Evolutionary conservation across 257 asterid species (phyloP), one percentile per base, ranked within the genome.

Genomic region (Galeopsis tetrahit): DNA sequence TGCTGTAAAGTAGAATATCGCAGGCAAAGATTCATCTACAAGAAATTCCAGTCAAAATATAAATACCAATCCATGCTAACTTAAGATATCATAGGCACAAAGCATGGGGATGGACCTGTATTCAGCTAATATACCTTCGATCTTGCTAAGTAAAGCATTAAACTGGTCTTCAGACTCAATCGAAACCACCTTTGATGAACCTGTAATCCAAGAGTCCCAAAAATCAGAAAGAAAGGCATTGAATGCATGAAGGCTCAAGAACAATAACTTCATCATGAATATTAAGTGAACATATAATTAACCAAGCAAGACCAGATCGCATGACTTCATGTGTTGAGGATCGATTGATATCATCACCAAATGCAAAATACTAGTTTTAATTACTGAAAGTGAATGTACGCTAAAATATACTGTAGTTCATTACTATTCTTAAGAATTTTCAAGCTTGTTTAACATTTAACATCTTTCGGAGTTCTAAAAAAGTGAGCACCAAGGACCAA

Each of bases 1-100:
- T 31, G 99, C 99, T 3, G 99, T 95, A 55, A 88, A 95, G 87
- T 95, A 95, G 85, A 95, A 92, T 78, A 94, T 72, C 7, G 97
- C 88, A 11, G 97, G 97, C 84, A 86, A 80, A 38, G 91, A 87
- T 70, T 95, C 99, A 74, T 88, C 97, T 92, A 78, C 80, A 82
- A 46, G 65, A 82, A 51, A 77, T 69, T 71, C 7, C 69, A 74
- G 63, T 61, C 2, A 66, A 52, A 52, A 72, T 13, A 58, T 69
- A 11, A 64, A 73, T 53, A 78, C 66, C 66, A 63, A 66, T 65
- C 15, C 39, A 72, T 14, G 48, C 52, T 40, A 73, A 49, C 3
- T 60, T 35, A 40, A 21, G 36, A 58, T 46, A 63, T 42, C 36
- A 69, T 6, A n/a, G 10, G 39, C 35, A 43, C 2, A 61, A 56